phyloP scores from a whole-genome alignment of 2,329 filamentous ascomycete genomes.

The Arthrobotrys entomopaga region DNA sequence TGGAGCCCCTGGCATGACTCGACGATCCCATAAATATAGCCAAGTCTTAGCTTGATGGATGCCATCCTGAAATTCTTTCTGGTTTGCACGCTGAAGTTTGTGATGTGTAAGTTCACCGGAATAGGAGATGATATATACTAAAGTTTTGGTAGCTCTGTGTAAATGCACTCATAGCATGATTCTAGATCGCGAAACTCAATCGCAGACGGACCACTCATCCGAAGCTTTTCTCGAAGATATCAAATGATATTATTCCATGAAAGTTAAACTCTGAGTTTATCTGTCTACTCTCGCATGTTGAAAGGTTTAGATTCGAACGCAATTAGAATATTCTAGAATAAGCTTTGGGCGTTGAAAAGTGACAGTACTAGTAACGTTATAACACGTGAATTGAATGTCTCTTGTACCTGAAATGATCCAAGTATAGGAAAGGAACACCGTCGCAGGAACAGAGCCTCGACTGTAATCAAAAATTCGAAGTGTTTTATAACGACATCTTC shows the following conservation, averaged over 20 bases:
- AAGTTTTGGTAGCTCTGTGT: not conserved
- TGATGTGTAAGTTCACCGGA: slow-evolving; percentile 39
- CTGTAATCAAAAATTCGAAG: too few species aligned
- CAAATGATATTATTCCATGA: too few species aligned
- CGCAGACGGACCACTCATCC: not conserved
- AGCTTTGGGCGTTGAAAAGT: not conserved
- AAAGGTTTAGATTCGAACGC: too few species aligned
- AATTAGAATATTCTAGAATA: not conserved
- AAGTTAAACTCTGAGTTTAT: too few species aligned
- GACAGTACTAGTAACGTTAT: too few species aligned
- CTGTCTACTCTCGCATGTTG: too few species aligned
- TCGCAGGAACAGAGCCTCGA: too few species aligned
- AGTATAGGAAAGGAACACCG: not conserved
- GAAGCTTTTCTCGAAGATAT: too few species aligned
- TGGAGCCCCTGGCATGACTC: not conserved
- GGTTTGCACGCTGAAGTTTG: slow-evolving; percentile 2
- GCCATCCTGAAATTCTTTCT: slow-evolving; percentile 11
- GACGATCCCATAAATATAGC: not conserved
- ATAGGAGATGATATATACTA: slow-evolving; percentile 10
- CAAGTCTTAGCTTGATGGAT: not conserved
- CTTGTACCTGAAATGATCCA: slow-evolving; percentile 12
- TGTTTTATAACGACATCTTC: too few species aligned
- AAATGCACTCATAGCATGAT: not conserved
- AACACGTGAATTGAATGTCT: not conserved
- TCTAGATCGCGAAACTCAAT: slow-evolving; percentile 1